A percentile compares a stretch with the other conserved stretches of the same genome.
These are phyloP conservation scores for Begonia loranthoides DNA, from an alignment of 306 rosid species.

Conservation along the genomic window DNA sequence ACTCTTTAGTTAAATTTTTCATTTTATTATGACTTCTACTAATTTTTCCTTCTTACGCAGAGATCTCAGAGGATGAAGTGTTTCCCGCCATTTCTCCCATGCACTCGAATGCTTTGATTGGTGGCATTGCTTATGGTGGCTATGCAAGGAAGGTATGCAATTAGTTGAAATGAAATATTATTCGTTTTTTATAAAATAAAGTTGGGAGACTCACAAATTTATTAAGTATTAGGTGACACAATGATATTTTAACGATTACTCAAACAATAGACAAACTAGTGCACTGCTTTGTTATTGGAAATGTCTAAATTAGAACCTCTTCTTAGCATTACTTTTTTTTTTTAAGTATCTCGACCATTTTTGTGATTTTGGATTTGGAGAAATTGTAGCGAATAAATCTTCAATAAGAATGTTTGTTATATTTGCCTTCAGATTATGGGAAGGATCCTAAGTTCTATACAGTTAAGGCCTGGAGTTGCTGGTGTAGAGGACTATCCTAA, in stretches of 20 bases:
- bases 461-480: slow-evolving; percentile 30
- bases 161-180: too few relatives aligned
- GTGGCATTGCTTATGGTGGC: slow-evolving; percentile 89
- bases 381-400: too few relatives aligned
- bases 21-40: slow-evolving; percentile 1
- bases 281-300: too few relatives aligned
- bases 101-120: slow-evolving; percentile 28
- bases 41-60: slow-evolving; percentile 11
- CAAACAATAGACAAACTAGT: too few relatives aligned
- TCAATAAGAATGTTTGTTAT: neutral
- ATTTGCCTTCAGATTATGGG: slow-evolving; percentile 55
- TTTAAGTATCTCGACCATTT: too few relatives aligned
- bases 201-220: too few relatives aligned
- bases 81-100: slow-evolving; percentile 13
- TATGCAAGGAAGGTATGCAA: slow-evolving; percentile 71
- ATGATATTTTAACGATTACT: too few relatives aligned
- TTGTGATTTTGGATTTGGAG: too few relatives aligned
- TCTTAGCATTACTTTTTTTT: too few relatives aligned
- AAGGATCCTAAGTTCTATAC: slow-evolving; percentile 61
- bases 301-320: too few relatives aligned
- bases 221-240: too few relatives aligned
- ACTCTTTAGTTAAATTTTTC: slow-evolving; percentile 1
- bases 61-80: slow-evolving; percentile 16
- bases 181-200: too few relatives aligned
- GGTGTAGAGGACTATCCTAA: slow-evolving; percentile 49